phyloP scores from a whole-genome alignment of 768 basidiomycete species.

The Daedaleopsis sinensis region DNA sequence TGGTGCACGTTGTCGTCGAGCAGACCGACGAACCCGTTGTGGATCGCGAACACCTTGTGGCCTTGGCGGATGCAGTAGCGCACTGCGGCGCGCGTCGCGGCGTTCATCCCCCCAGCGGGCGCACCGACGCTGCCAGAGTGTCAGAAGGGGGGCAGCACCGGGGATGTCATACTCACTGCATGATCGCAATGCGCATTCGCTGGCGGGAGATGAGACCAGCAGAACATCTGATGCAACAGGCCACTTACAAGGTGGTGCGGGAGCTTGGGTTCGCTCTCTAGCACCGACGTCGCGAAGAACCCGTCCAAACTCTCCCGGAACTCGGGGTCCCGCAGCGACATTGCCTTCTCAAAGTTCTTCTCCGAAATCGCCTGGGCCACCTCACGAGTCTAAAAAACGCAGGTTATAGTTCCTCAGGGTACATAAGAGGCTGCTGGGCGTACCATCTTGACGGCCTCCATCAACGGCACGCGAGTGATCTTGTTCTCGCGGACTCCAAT shows the following conservation, averaged over 20 bases:
- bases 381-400: conserved; percentile 68
- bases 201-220: conserved; percentile 28
- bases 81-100: conserved; percentile 92
- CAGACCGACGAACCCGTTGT: conserved; percentile 96
- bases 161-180: conserved; percentile 63
- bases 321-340: conserved; percentile 89
- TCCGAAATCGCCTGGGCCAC: conserved; percentile 81
- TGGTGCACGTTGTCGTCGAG: conserved; percentile 87
- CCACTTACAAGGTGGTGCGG: conserved; percentile 34
- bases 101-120: conserved; percentile 98
- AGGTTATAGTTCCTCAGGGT: background rate
- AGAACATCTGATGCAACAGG: background rate
- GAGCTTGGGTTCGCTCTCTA: conserved; percentile 44
- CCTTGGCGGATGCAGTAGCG: conserved; percentile 93
- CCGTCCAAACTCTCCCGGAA: conserved; percentile 86
- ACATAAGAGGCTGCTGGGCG: background rate
- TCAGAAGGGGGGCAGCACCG: background rate
- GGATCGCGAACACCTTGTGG: conserved; percentile 88
- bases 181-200: conserved; percentile 80
- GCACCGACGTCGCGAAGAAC: conserved; percentile 73
- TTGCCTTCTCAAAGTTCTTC: conserved; percentile 85
- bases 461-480: conserved; percentile 85
- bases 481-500: conserved; percentile 96
- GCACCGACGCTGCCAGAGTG: conserved; percentile 77
- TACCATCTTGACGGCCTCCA: conserved; percentile 93